Conservation (phyloP, 148 eudicot genomes). For the Chenopodium album region DNA sequence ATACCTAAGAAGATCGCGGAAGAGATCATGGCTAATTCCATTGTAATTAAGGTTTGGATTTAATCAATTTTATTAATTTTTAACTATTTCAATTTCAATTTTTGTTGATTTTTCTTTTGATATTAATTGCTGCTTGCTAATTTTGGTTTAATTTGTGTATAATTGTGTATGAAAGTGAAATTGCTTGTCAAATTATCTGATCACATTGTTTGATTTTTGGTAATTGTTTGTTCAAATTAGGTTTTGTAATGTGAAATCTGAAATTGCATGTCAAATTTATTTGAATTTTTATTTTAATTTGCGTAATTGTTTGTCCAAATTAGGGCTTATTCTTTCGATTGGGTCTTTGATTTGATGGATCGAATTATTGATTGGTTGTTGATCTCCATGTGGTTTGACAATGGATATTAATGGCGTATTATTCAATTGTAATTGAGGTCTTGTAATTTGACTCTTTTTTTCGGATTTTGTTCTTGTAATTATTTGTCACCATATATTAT, state of each 20-base stretch:
- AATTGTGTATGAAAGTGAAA: background rate
- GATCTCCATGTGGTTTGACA: background rate
- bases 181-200: background rate
- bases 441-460: background rate
- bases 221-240: too few relatives aligned
- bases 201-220: too few relatives aligned
- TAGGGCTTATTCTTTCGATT: background rate
- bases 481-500: background rate
- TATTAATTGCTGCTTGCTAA: background rate
- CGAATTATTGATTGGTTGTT: background rate
- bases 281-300: background rate
- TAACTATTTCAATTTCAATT: background rate
- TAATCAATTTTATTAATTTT: background rate
- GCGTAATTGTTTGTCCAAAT: background rate
- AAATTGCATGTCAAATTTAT: too few relatives aligned
- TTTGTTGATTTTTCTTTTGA: background rate
- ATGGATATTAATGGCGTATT: background rate
- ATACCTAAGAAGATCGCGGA: too few relatives aligned
- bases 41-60: constrained; percentile 64
- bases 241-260: background rate
- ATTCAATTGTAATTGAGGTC: background rate
- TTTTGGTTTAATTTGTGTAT: background rate
- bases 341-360: background rate
- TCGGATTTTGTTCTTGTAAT: background rate
- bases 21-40: constrained; percentile 43